Base-by-base conservation (phyloP, 176 grass and related monocot species). In the Aegilops sharonensis region DNA sequence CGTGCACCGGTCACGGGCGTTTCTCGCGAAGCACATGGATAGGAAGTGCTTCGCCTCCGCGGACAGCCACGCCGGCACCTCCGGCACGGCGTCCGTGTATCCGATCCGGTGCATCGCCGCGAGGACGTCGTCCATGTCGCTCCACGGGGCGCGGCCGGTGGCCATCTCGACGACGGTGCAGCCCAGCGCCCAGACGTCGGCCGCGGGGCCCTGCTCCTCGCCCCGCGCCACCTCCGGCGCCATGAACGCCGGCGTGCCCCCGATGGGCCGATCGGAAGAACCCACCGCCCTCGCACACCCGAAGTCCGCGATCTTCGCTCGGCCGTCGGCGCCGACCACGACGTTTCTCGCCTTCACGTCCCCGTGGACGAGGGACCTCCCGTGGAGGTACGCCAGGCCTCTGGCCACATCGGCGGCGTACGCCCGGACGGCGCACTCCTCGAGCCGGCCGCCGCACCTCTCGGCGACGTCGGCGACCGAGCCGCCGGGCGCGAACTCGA, bases 241-340 rank as follows among this genome's bases (percentile, higher is more conserved):
- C 95, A 97, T 94, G 89, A 94, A 97, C 80, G 94, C 84, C 68
- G 89, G 92, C 45, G 93, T 95, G 43, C 95, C 93, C 17, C 85
- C 87, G 83, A 93, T 6, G 24, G 89, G 30, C 42, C 72, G 15
- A 40, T 25, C 77, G 47, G 42, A 30, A 0, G 36, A 37, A 1
- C 17, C 80, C 11, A 8, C 47, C 7, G 2, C 37, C 76, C 83
- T 67, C 17, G 93, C 92, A 79, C 93, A 98, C 1, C 95, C 91
- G 27, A 98, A 91, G 65, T 95, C 95, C 10, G 91, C 89, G 29
- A 98, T 82, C 89, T 85, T 98, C 10, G 91, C 89, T 0, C 85
- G 75, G 14, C 91, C 91, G 34, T 92, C 88, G 84, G 90, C 89
- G 72, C 88, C 86, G 24, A 97, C 61, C 63, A 97, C 61, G n/a